Percentiles rank a stretch among this genome's conserved stretches.
Evolutionary conservation across 768 basidiomycete species (phyloP).

Genomic region (Myochromella boudieri): DNA sequence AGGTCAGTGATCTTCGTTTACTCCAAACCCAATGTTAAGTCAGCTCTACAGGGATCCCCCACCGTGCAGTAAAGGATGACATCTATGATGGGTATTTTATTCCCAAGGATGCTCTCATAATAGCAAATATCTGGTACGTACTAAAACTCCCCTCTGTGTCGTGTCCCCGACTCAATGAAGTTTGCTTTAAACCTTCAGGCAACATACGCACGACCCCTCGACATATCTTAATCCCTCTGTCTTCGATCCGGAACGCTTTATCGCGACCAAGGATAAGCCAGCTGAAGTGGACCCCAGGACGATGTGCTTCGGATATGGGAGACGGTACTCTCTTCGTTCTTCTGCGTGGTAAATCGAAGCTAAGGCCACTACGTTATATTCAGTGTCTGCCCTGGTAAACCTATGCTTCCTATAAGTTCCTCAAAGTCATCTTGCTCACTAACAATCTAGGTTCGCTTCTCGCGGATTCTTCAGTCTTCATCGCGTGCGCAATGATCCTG

Average conservation of each 20-base stretch:
- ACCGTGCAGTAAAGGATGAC: constrained; percentile 25
- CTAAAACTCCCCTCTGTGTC: not conserved
- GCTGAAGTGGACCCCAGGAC: constrained; percentile 58
- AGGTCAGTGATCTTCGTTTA: not conserved
- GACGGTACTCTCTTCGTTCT: constrained; percentile 46
- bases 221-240: not conserved
- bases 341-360: constrained; percentile 3
- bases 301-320: constrained; percentile 70
- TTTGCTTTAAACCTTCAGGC: not conserved
- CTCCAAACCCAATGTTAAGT: not conserved
- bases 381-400: constrained; percentile 54
- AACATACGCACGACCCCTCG: not conserved
- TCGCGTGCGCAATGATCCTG: constrained; percentile 50
- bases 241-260: not conserved
- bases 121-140: constrained; percentile 24
- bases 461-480: constrained; percentile 54
- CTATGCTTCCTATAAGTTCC: too few relatives aligned
- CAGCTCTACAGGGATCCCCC: constrained; percentile 22
- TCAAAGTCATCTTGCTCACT: constrained; percentile 3
- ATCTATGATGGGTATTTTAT: constrained; percentile 23
- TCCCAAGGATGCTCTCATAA: constrained; percentile 23
- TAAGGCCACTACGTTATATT: not conserved
- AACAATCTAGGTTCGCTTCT: constrained; percentile 43
- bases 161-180: not conserved
- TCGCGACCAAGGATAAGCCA: constrained; percentile 34